These are phyloP conservation scores for Lumnitzera littorea DNA, from an alignment of 345 rosid genomes.

Conservation along the genomic window DNA sequence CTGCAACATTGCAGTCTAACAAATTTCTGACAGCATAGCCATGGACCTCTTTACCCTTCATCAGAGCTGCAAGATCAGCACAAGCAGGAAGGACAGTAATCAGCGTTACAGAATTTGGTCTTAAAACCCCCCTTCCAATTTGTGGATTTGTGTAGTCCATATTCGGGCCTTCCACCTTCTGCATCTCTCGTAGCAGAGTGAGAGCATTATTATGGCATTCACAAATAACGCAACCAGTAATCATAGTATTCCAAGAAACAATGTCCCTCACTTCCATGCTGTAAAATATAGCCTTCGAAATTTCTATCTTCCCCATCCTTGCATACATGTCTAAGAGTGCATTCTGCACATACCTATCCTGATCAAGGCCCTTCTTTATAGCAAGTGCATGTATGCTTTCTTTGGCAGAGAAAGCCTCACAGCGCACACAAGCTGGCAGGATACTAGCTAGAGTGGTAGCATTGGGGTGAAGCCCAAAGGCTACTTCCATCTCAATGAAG, in stretches of 20 bases:
- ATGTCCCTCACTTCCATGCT: conserved; percentile 57
- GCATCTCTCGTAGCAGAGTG: conserved; percentile 57
- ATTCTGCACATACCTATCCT: conserved; percentile 65
- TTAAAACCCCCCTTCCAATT: conserved; percentile 21
- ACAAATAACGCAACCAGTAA: conserved; percentile 57
- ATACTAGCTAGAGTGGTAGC: conserved; percentile 79
- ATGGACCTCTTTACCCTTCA: conserved; percentile 87
- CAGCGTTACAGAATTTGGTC: conserved; percentile 74
- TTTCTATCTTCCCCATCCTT: conserved; percentile 55
- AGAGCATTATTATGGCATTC: conserved; percentile 56
- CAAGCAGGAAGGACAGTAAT: conserved; percentile 85
- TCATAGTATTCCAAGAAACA: conserved; percentile 89
- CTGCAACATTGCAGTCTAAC: conserved; percentile 63
- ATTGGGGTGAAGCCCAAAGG: conserved; percentile 49
- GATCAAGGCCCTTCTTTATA: conserved; percentile 56
- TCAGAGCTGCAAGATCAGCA: conserved; percentile 63
- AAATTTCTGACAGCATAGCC: conserved; percentile 67
- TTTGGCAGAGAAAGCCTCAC: conserved; percentile 44
- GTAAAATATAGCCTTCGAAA: conserved; percentile 48
- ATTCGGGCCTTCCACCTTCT: conserved; percentile 16
- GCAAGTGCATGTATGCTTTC: conserved; percentile 72
- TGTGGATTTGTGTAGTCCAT: conserved; percentile 3
- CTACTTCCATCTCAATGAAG: conserved; percentile 65
- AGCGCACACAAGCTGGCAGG: conserved; percentile 66
- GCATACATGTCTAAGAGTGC: conserved; percentile 85